phyloP scores from a whole-genome alignment of 1,284 basidiomycete species.

The Puccinia horiana region DNA sequence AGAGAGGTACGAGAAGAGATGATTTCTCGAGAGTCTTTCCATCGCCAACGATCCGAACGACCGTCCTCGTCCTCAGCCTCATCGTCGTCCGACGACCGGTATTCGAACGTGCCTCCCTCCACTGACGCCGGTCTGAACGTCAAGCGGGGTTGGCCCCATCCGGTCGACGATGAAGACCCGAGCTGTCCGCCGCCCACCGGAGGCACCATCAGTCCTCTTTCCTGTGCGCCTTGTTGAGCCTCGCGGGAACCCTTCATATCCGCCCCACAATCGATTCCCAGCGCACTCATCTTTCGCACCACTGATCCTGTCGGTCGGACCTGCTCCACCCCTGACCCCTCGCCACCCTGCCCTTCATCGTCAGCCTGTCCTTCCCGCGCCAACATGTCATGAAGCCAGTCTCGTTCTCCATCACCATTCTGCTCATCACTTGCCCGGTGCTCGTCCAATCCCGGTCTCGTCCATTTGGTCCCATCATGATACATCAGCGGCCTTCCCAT shows the following conservation, averaged over 20 bases:
- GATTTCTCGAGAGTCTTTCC: background rate
- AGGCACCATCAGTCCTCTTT: background rate
- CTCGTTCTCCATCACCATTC: background rate
- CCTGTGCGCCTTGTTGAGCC: background rate
- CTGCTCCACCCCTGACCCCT: background rate
- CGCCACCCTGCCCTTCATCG: background rate
- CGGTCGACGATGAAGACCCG: background rate
- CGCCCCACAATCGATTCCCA: background rate
- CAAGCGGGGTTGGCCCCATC: constrained; percentile 13
- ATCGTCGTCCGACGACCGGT: constrained; percentile 24
- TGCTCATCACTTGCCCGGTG: background rate
- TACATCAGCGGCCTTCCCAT: constrained; percentile 27
- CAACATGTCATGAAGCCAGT: background rate
- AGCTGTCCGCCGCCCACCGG: background rate
- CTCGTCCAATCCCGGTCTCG: background rate
- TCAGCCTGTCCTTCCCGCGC: background rate
- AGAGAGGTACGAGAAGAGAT: background rate
- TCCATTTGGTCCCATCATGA: constrained; percentile 44
- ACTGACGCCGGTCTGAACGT: constrained; percentile 38
- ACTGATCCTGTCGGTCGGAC: background rate
- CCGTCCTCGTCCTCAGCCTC: constrained; percentile 17
- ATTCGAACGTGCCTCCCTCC: background rate
- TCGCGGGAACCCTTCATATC: background rate
- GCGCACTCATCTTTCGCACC: background rate
- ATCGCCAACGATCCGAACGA: background rate